Evolutionary conservation across 2,329 filamentous ascomycete genomes (phyloP).

Genomic region (Cyclaneusma minus): DNA sequence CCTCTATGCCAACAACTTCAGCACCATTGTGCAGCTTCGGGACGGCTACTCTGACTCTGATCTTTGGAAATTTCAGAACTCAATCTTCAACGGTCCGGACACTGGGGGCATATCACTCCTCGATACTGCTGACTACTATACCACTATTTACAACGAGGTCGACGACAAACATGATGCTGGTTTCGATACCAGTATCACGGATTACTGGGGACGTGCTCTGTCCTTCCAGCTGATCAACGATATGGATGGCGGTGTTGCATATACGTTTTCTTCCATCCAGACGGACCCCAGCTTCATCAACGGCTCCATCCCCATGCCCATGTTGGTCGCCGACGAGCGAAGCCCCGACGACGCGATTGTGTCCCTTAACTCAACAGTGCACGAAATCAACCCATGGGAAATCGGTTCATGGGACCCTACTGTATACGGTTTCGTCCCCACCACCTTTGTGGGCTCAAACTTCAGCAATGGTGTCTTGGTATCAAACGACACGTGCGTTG

Average conservation of each 20-base stretch:
- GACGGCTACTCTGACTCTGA: conserved; percentile 24
- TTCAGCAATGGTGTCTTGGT: conserved; percentile 48
- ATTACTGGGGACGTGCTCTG: conserved; percentile 81
- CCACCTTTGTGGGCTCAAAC: conserved; percentile 57
- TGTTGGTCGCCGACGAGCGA: conserved; percentile 56
- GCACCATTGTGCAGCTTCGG: conserved; percentile 43
- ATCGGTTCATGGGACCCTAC: conserved; percentile 65
- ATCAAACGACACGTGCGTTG: conserved; percentile 43
- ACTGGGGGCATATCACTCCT: conserved; percentile 34
- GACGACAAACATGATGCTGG: conserved; percentile 44
- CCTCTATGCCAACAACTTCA: conserved; percentile 65
- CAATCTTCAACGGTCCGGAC: conserved; percentile 43
- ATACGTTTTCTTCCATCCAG: conserved; percentile 72
- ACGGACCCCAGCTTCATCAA: conserved; percentile 43
- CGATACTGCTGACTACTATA: conserved; percentile 45
- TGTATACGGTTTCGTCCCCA: conserved; percentile 53
- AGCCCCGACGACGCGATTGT: conserved; percentile 44
- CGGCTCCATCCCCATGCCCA: conserved; percentile 53
- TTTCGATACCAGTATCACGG: conserved; percentile 60
- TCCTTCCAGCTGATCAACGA: conserved; percentile 74
- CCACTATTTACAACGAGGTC: conserved; percentile 40
- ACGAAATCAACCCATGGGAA: conserved; percentile 68
- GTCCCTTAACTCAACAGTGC: conserved; percentile 57
- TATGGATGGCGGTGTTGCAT: conserved; percentile 54
- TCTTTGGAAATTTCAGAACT: conserved; percentile 48